These are phyloP conservation scores for Boechera stricta DNA, from an alignment of 345 rosid genomes.

Conservation along the genomic window DNA sequence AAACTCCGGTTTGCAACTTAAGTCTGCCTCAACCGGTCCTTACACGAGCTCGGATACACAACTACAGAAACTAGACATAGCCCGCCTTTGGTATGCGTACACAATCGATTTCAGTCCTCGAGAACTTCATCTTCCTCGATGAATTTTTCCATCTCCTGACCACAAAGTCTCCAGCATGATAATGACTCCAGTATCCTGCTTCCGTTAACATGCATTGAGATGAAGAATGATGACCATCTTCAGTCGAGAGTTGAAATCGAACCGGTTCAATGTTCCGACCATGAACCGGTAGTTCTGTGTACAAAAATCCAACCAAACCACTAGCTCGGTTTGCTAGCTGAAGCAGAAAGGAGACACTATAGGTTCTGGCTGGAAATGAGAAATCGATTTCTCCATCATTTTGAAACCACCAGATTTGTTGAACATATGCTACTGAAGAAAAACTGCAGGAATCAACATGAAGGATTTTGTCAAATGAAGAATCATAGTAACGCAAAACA, in stretches of 20 bases:
- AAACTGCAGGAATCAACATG: conserved; percentile 55
- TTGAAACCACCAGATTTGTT: conserved; percentile 98
- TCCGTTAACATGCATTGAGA: conserved; percentile 70
- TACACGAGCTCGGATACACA: conserved; percentile 70
- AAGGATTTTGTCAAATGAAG: background rate
- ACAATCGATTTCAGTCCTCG: conserved; percentile 95
- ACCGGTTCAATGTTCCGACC: conserved; percentile 94
- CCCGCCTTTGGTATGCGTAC: conserved; percentile 99
- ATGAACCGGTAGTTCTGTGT: conserved; percentile 68
- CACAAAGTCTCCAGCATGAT: conserved; percentile 85
- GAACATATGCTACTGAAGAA: conserved; percentile 77
- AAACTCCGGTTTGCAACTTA: conserved; percentile 38
- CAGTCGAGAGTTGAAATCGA: conserved; percentile 82
- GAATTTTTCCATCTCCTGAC: conserved; percentile 47
- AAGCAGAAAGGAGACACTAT: conserved; percentile 85
- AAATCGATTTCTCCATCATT: conserved; percentile 88
- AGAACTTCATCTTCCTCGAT: conserved; percentile 66
- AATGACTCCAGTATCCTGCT: conserved; percentile 74
- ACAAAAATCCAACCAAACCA: conserved; percentile 78
- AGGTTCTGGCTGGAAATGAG: conserved; percentile 82
- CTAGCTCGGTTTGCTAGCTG: conserved; percentile 61
- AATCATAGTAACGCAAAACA: background rate
- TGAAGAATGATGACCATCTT: conserved; percentile 80
- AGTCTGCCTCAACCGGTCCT: conserved; percentile 66
- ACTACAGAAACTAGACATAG: conserved; percentile 78